Evolutionary conservation across 2,329 filamentous ascomycete species (phyloP).

Genomic region (Xylaria arbuscula): DNA sequence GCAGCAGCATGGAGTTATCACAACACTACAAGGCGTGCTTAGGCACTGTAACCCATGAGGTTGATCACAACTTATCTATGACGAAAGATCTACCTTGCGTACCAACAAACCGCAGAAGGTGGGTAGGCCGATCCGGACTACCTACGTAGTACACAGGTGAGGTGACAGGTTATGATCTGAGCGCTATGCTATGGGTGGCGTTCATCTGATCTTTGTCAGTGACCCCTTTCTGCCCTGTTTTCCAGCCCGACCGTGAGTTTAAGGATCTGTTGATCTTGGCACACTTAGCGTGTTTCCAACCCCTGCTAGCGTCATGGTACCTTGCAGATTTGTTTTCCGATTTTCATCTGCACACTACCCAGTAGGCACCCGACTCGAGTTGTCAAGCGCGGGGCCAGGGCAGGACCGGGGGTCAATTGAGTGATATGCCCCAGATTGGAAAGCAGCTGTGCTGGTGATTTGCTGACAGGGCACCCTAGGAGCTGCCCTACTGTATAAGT

Average conservation of each 20-base stretch:
- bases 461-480: conserved; percentile 26
- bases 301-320: conserved; percentile 46
- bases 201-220: conserved; percentile 34
- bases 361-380: conserved; percentile 26
- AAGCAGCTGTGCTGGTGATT: conserved; percentile 39
- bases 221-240: conserved; percentile 15
- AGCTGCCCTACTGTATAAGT: conserved; percentile 22
- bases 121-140: not conserved
- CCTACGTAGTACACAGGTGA: no score
- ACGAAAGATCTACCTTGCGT: not conserved
- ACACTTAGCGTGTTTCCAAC: conserved; percentile 44
- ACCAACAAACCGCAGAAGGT: not conserved
- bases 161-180: conserved; percentile 1
- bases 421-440: conserved; percentile 42
- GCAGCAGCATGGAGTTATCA: not conserved
- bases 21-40: not conserved
- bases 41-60: not conserved
- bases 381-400: conserved; percentile 41
- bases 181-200: not conserved
- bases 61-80: not conserved
- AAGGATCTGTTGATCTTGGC: conserved; percentile 24
- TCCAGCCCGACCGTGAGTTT: conserved; percentile 34
- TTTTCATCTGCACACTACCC: conserved; percentile 23
- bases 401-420: conserved; percentile 6
- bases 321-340: conserved; percentile 44